Percentiles rank a stretch among this genome's conserved stretches.
Conservation (phyloP, 495 filamentous ascomycete species). For the Trichocladium uniseriatum region DNA sequence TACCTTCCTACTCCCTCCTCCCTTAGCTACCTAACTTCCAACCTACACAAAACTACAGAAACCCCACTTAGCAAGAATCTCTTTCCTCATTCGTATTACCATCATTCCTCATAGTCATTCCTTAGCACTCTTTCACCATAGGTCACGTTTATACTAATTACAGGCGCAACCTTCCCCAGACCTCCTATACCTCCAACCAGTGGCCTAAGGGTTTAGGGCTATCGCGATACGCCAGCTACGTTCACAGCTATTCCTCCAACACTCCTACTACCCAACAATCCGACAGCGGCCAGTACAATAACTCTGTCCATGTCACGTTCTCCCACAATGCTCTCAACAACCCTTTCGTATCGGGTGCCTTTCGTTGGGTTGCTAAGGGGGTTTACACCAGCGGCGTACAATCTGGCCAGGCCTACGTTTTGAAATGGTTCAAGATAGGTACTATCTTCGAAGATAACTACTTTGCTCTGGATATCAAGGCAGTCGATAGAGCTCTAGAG, state of each 20-base stretch:
- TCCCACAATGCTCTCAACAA: neutral
- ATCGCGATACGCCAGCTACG: constrained; percentile 22
- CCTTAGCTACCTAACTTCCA: too few relatives aligned
- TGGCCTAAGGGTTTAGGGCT: constrained; percentile 17
- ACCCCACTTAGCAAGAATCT: too few relatives aligned
- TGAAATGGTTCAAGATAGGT: neutral
- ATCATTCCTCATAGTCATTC: too few relatives aligned
- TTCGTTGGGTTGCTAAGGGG: too few relatives aligned
- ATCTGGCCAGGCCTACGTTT: too few relatives aligned
- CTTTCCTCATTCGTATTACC: too few relatives aligned
- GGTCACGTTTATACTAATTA: constrained; percentile 14
- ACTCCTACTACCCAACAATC: neutral
- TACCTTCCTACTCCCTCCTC: too few relatives aligned
- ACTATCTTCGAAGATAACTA: constrained; percentile 13
- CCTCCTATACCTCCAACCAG: constrained; percentile 21
- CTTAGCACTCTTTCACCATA: constrained; percentile 1
- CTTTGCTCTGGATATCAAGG: constrained; percentile 29
- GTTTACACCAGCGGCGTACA: too few relatives aligned
- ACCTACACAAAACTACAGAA: too few relatives aligned
- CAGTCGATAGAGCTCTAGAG: constrained; percentile 24
- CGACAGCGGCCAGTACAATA: constrained; percentile 24
- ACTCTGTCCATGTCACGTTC: neutral
- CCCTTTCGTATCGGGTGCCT: neutral
- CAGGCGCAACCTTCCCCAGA: constrained; percentile 13
- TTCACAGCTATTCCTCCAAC: constrained; percentile 17